These are phyloP conservation scores for Cymbopogon citratus DNA, from an alignment of 176 grass and related monocot genomes.

Conservation along the genomic window DNA sequence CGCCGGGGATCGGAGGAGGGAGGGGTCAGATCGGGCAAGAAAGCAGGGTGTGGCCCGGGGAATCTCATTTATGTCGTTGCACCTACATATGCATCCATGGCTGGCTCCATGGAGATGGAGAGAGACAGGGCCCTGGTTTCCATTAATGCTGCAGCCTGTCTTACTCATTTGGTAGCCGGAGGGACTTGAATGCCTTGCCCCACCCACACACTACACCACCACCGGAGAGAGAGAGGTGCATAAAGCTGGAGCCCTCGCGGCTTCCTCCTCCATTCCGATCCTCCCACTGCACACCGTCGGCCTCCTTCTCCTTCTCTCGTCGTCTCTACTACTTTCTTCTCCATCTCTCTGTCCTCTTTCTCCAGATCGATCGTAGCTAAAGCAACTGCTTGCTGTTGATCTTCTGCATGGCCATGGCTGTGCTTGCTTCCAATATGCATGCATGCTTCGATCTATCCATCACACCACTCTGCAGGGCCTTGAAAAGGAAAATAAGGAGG, in stretches of 20 bases:
- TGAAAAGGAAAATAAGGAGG: not conserved
- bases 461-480: not conserved
- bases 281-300: not conserved
- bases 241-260: slow-evolving; percentile 30
- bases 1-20: not conserved
- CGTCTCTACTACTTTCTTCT: not conserved
- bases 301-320: not conserved
- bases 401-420: not conserved
- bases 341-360: not conserved
- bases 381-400: not conserved
- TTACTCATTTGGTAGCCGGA: slow-evolving; percentile 72
- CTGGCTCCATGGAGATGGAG: not conserved
- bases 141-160: slow-evolving; percentile 92
- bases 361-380: not conserved
- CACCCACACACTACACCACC: not conserved
- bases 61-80: slow-evolving; percentile 71
- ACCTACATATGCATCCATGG: slow-evolving; percentile 48
- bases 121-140: slow-evolving; percentile 38
- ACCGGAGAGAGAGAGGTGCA: slow-evolving; percentile 13
- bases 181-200: slow-evolving; percentile 58
- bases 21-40: not conserved
- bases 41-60: slow-evolving; percentile 18
- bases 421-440: too few species aligned
- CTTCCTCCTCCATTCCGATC: not conserved
- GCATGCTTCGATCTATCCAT: not conserved